These are phyloP conservation scores for Yamadazyma scolyti DNA, from an alignment of 805 yeast genomes.

Conservation along the genomic window DNA sequence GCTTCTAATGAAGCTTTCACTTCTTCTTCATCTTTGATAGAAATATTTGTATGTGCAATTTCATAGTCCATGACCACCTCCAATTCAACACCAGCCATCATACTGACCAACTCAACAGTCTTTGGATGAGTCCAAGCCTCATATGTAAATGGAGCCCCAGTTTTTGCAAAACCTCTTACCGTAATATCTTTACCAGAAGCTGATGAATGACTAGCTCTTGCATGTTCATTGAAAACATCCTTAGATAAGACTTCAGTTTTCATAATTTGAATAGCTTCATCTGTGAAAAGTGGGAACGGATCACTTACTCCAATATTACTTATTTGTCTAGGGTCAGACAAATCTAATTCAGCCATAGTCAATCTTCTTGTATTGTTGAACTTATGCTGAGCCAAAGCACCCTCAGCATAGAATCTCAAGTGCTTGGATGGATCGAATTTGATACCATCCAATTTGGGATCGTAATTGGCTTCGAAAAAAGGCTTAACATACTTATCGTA, in stretches of 20 bases:
- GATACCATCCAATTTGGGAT: slow-evolving; percentile 2
- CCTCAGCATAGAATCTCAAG: slow-evolving; percentile 21
- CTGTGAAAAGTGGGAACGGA: slow-evolving; percentile 59
- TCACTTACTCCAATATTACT: slow-evolving; percentile 54
- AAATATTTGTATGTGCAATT: slow-evolving; percentile 50
- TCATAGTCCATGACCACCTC: slow-evolving; percentile 57
- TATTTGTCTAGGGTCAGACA: slow-evolving; percentile 43
- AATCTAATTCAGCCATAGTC: slow-evolving; percentile 49
- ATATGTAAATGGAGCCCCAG: slow-evolving; percentile 46
- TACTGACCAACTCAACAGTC: slow-evolving; percentile 48
- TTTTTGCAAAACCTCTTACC: slow-evolving; percentile 49
- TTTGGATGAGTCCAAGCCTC: slow-evolving; percentile 60
- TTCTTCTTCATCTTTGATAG: slow-evolving; percentile 36
- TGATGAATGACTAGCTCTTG: slow-evolving; percentile 39
- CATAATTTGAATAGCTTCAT: slow-evolving; percentile 58
- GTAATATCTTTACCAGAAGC: slow-evolving; percentile 48
- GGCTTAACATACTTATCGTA: slow-evolving; percentile 31
- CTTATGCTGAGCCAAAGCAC: slow-evolving; percentile 8
- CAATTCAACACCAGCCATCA: slow-evolving; percentile 59
- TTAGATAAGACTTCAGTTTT: slow-evolving; percentile 49
- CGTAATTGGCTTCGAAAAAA: slow-evolving; percentile 16
- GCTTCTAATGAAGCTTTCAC: slow-evolving; percentile 31
- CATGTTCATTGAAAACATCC: slow-evolving; percentile 43
- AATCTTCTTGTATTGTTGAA: slow-evolving; percentile 25
- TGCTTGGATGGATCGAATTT: slow-evolving; percentile 33